Percentiles rank a stretch among this genome's conserved stretches.
Conservation (phyloP, 2,329 filamentous ascomycete species). For the Aspergillus sp. region DNA sequence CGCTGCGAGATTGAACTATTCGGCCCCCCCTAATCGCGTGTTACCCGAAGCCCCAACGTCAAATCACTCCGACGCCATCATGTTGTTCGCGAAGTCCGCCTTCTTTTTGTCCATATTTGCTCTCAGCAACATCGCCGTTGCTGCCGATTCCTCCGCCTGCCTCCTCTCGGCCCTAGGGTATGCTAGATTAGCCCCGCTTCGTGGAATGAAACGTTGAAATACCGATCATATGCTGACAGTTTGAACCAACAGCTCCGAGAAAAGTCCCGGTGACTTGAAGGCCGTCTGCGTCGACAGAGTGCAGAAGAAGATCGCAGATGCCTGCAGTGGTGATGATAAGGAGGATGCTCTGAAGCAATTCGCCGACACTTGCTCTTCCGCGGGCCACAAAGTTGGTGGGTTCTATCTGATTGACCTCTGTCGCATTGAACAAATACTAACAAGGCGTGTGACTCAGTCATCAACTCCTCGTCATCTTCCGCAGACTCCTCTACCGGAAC, state of each 20-base stretch:
- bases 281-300: constrained; percentile 41
- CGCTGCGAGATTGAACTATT: not conserved
- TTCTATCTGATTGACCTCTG: not conserved
- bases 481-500: constrained; percentile 26
- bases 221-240: constrained; percentile 19
- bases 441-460: constrained; percentile 4
- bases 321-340: constrained; percentile 34
- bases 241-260: constrained; percentile 28
- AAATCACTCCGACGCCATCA: constrained; percentile 25
- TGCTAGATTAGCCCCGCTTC: constrained; percentile 12
- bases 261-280: constrained; percentile 39
- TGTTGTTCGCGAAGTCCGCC: constrained; percentile 47
- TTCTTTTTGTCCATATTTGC: constrained; percentile 47
- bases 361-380: constrained; percentile 37
- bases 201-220: constrained; percentile 1
- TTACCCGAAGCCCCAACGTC: constrained; percentile 2
- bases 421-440: constrained; percentile 3
- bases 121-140: constrained; percentile 42
- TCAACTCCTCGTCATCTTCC: constrained; percentile 14
- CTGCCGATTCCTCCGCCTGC: constrained; percentile 50
- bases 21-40: constrained; percentile 3
- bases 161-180: constrained; percentile 53
- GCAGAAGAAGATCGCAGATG: constrained; percentile 35
- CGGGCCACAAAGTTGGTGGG: constrained; percentile 42
- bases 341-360: constrained; percentile 40